phyloP scores from a whole-genome alignment of 2,329 filamentous ascomycete species.

The Cladosporium oxysporum region DNA sequence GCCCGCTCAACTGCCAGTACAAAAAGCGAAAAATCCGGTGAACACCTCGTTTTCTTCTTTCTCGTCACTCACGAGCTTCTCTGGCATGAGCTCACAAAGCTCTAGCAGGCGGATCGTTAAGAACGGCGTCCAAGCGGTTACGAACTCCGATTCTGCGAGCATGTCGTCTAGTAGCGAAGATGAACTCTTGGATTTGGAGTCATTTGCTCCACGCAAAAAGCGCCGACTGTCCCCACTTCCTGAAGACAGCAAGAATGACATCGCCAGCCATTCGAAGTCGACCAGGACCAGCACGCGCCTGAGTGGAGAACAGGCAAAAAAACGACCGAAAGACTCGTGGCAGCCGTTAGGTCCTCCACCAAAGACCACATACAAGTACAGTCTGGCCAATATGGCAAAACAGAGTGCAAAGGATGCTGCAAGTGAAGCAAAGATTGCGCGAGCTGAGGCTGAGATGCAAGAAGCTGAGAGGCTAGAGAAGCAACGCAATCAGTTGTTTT shows the following conservation, averaged over 20 bases:
- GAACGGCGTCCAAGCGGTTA: constrained; percentile 56
- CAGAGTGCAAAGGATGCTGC: constrained; percentile 30
- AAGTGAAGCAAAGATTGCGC: constrained; percentile 29
- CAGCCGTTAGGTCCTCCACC: constrained; percentile 25
- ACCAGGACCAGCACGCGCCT: constrained; percentile 14
- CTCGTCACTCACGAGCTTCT: constrained; percentile 36
- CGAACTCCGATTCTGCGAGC: constrained; percentile 39
- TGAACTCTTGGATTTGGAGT: constrained; percentile 36
- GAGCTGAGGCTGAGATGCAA: constrained; percentile 27
- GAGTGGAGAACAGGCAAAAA: constrained; percentile 16
- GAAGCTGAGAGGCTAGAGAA: constrained; percentile 22
- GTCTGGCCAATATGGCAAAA: constrained; percentile 32
- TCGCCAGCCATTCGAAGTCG: not conserved
- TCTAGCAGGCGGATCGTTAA: constrained; percentile 57
- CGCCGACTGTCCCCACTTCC: constrained; percentile 30
- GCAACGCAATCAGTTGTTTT: constrained; percentile 22
- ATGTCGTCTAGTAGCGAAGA: constrained; percentile 31
- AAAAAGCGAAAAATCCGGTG: constrained; percentile 12
- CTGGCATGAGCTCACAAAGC: constrained; percentile 34
- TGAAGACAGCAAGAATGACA: not conserved
- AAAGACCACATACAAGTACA: constrained; percentile 32
- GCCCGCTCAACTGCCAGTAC: constrained; percentile 14
- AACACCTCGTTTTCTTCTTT: constrained; percentile 30
- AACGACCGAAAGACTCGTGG: constrained; percentile 19
- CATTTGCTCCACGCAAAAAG: constrained; percentile 34